Evolutionary conservation across 208 protist genomes (phyloP), one percentile per base, ranked within the genome.

Genomic region (Hexamita inflata): DNA sequence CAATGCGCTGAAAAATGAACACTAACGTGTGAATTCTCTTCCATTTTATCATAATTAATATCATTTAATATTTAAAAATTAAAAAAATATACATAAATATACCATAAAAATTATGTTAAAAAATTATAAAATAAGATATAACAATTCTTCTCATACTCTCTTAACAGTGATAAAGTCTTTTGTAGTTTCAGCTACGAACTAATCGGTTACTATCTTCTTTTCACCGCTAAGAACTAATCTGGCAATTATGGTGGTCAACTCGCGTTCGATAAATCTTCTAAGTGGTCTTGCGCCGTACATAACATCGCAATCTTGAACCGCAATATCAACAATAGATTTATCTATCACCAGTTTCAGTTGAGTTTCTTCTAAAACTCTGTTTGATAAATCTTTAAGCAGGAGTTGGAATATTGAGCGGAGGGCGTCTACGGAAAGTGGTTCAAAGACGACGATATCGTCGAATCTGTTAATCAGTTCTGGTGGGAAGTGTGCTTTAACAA

Each of bases 401-500:
- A 39, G 7, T 15, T 30, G 11, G 53, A 77, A 74, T 15, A 77
- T 77, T 28, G 15, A 4, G 7, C 13, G 2, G 7, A 77, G 40
- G 74, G 7, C 66, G 7, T n/a, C 11, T 13, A 13, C 19, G 7
- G 74, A 35, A 2, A 77, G 40, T 26, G 74, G 74, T 4, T 74
- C n/a, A 30, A 77, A 77, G 41, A 77, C 42, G 26, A 77, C 32
- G 58, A 77, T 30, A 15, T 77, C 74, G 42, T 77, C 74, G 9
- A 77, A 42, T 26, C 74, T 4, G 66, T 77, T 77, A 4, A 77
- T 28, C 15, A 77, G 34, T 32, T 77, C 74, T 35, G 74, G 74
- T 28, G 62, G 62, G 2, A 77, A 30, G 9, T 26, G 2, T 9
- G 9, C 7, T n/a, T 49, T 45, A 58, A 77, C 74, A 40, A 40